Conservation (phyloP, 768 basidiomycete genomes). For the Tricholoma bakamatsutake region DNA sequence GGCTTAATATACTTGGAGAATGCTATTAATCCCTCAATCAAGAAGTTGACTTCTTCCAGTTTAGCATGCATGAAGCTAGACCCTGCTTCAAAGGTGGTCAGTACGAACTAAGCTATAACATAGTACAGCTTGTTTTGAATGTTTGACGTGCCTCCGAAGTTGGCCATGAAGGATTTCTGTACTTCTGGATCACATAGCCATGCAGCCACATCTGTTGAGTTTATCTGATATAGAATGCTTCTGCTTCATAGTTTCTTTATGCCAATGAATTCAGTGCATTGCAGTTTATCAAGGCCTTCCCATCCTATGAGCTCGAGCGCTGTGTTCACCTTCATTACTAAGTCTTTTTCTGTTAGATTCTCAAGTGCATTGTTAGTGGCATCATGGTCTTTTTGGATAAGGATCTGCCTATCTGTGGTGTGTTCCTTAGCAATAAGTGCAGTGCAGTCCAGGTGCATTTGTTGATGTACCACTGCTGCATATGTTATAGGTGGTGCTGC, state of each 20-base stretch:
- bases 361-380: background rate
- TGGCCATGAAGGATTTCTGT: background rate
- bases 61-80: too few relatives aligned
- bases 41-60: constrained; percentile 11
- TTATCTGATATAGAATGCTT: background rate
- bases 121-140: too few relatives aligned
- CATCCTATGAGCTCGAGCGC: background rate
- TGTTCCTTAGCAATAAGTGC: background rate
- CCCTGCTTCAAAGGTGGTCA: too few relatives aligned
- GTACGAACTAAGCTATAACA: too few relatives aligned
- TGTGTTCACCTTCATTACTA: too few relatives aligned
- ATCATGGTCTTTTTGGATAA: background rate
- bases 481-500: too few relatives aligned
- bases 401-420: background rate
- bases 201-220: background rate
- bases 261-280: background rate
- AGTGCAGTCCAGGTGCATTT: background rate
- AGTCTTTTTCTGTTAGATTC: background rate
- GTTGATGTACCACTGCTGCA: background rate
- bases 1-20: constrained; percentile 23
- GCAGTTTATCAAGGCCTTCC: background rate
- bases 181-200: background rate
- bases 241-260: too few relatives aligned
- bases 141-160: background rate
- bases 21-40: constrained; percentile 2